Base-by-base conservation (phyloP, 2,329 filamentous ascomycete genomes). In the Arthroderma uncinatum region DNA sequence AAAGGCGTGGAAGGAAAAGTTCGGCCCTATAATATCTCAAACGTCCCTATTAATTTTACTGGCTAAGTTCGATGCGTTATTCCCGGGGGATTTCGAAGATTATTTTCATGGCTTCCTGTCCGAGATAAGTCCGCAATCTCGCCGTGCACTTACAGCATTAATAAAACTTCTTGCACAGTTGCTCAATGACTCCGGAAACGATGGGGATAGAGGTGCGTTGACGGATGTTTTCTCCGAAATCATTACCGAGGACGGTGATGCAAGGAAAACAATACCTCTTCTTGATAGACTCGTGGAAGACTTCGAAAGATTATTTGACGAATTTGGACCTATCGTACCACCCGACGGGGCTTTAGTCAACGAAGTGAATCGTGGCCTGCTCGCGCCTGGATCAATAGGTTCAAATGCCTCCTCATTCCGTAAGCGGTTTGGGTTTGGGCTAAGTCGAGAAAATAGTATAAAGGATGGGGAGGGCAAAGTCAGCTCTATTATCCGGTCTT, bases 211-310 rank as follows among this genome's bases (percentile, higher is more conserved):
- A 52, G 92, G 92, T 53, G 87, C 89, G 21, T 73, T 97, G 64
- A 96, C 90, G 0, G 82, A 89, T 47, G 87, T 89, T 0, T 96
- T 97, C 74, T 85, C 90, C 0, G 90, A 96, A 68, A 78, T 96
- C 54, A 76, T 97, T 5, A 86, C 93, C 1, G 81, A 84, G 3
- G 85, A 90, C 58, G 86, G 85, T 5, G 83, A 85, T 60, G 83
- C 90, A 1, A 84, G 88, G 59, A 82, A 90, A 61, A 93, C 92
- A 68, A 91, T 96, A 63, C 93, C 92, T 57, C 75, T 96, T 12
- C 77, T 96, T 48, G 91, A 96, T 71, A 83, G 89, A 19, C 79
- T 96, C 21, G 89, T 96, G 0, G 88, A 95, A 61, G 91, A 95
- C 66, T 89, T 87, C 61, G 89, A 95, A 57, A 82, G 83, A 30